These are phyloP conservation scores for Durio zibethinus DNA, from an alignment of 345 rosid species.

Conservation along the genomic window DNA sequence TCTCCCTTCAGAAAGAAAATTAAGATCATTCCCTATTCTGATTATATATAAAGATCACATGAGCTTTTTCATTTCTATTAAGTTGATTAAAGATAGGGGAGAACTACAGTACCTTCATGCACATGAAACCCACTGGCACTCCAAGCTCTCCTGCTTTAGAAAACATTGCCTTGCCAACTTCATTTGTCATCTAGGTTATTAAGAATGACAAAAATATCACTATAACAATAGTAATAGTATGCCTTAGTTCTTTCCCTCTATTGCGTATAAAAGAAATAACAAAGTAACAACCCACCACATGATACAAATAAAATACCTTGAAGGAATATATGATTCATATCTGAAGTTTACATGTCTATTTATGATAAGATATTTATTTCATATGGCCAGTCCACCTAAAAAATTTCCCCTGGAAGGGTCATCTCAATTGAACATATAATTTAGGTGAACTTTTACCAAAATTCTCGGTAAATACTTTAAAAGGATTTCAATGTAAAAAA, in stretches of 20 bases:
- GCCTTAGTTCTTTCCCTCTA: background rate
- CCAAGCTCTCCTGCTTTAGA: slow-evolving; percentile 87
- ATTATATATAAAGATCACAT: background rate
- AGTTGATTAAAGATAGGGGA: background rate
- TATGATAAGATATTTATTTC: background rate
- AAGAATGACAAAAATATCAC: background rate
- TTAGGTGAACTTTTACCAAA: background rate
- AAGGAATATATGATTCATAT: background rate
- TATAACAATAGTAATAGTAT: too few species aligned
- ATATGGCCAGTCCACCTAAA: background rate
- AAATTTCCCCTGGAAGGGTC: background rate
- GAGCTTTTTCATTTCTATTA: background rate
- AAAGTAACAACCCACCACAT: slow-evolving; percentile 4
- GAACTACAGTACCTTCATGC: slow-evolving; percentile 65
- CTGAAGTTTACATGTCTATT: background rate
- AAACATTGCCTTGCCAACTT: slow-evolving; percentile 82
- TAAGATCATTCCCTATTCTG: background rate
- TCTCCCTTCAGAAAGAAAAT: background rate
- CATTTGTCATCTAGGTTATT: slow-evolving; percentile 72
- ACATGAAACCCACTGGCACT: slow-evolving; percentile 90
- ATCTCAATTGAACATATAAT: background rate
- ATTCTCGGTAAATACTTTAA: background rate
- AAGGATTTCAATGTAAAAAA: background rate
- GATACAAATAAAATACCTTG: background rate
- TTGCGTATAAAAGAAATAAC: background rate